Percentiles rank a stretch among this genome's conserved stretches.
Conservation (phyloP, 306 rosid species). For the Biancaea sappan region DNA sequence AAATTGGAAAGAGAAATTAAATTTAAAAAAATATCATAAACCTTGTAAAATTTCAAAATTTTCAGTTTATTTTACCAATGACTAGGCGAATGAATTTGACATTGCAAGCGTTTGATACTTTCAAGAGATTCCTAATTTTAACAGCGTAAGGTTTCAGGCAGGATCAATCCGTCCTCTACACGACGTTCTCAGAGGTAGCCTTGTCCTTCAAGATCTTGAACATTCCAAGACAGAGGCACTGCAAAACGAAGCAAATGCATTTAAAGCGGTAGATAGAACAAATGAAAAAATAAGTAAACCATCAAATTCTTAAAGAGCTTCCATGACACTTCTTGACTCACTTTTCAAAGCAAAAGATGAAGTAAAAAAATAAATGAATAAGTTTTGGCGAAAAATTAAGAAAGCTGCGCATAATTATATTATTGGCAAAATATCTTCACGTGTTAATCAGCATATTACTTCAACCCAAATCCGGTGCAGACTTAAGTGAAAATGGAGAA, state of each 20-base stretch:
- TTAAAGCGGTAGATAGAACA: neutral
- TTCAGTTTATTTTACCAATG: conserved; percentile 25
- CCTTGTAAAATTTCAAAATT: neutral
- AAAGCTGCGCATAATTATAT: neutral
- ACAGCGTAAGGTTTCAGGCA: conserved; percentile 26
- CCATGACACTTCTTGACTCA: conserved; percentile 49
- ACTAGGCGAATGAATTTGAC: conserved; percentile 7
- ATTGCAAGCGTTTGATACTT: neutral
- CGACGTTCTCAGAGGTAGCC: conserved; percentile 28
- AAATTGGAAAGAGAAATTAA: neutral
- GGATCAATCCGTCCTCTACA: conserved; percentile 37
- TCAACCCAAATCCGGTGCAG: conserved; percentile 20
- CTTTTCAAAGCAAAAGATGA: conserved; percentile 40
- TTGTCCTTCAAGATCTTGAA: conserved; percentile 45
- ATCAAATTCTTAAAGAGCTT: conserved; percentile 31
- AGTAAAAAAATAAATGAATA: neutral
- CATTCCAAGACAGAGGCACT: conserved; percentile 30
- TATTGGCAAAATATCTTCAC: neutral
- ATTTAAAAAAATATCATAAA: neutral
- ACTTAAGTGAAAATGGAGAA: neutral
- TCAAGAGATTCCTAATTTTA: neutral
- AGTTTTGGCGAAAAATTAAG: neutral
- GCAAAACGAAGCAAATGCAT: conserved; percentile 21
- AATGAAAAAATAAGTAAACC: conserved; percentile 7
- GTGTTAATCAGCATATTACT: neutral